Evolutionary conservation across 352 stramenopile genomes (phyloP).

Genomic region (Phytopythium helicoides): DNA sequence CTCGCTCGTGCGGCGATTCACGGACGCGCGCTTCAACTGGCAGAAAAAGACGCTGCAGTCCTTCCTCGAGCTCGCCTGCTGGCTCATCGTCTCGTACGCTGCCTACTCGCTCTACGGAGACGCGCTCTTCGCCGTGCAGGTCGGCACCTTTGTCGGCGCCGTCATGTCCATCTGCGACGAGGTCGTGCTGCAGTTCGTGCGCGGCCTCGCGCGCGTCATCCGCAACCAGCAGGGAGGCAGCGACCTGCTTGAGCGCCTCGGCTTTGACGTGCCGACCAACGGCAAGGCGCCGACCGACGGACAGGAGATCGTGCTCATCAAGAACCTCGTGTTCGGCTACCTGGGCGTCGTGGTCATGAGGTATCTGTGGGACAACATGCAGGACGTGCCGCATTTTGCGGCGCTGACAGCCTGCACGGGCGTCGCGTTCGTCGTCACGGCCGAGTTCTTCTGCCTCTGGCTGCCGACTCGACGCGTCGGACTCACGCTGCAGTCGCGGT

Average conservation of each 20-base stretch:
- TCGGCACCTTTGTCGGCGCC: constrained; percentile 71
- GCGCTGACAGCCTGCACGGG: constrained; percentile 61
- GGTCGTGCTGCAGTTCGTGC: constrained; percentile 66
- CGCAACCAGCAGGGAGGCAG: constrained; percentile 62
- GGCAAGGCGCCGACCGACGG: constrained; percentile 65
- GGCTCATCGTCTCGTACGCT: constrained; percentile 63
- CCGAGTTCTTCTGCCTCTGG: constrained; percentile 80
- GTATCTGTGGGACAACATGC: constrained; percentile 59
- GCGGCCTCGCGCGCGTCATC: constrained; percentile 58
- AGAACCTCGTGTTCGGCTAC: constrained; percentile 78
- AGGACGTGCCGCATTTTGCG: constrained; percentile 74
- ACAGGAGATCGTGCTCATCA: constrained; percentile 68
- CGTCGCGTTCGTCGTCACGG: constrained; percentile 68
- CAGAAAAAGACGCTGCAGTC: constrained; percentile 80
- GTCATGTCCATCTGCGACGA: constrained; percentile 83
- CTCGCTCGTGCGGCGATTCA: constrained; percentile 66
- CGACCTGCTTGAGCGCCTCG: constrained; percentile 51
- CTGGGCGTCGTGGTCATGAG: constrained; percentile 62
- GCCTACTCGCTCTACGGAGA: constrained; percentile 63
- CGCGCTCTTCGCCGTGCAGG: constrained; percentile 53
- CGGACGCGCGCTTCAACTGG: constrained; percentile 77
- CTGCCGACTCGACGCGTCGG: constrained; percentile 66
- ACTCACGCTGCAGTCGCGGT: constrained; percentile 72
- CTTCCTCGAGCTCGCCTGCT: constrained; percentile 77
- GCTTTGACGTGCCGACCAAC: constrained; percentile 73